phyloP scores from a whole-genome alignment of 305 asterid species.

The Fraxinus xanthoxyloides region DNA sequence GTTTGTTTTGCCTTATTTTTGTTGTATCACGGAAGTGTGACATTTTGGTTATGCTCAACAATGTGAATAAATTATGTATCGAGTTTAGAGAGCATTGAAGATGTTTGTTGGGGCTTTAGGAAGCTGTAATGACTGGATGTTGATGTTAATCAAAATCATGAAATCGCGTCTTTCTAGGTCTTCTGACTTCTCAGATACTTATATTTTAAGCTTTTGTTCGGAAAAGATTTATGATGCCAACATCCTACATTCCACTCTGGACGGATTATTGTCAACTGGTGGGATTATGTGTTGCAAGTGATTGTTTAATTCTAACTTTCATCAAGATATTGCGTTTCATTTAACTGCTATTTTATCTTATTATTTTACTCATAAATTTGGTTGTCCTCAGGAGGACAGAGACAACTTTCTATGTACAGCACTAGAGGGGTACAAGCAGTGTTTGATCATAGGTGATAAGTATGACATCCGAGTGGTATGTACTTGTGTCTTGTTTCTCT shows the following conservation, averaged over 20 bases:
- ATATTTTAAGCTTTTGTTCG: background rate
- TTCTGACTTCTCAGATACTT: constrained; percentile 6
- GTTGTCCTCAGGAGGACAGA: constrained; percentile 71
- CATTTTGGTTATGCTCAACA: background rate
- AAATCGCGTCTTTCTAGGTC: constrained; percentile 7
- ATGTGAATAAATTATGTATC: background rate
- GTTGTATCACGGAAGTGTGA: background rate
- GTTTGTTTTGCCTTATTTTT: constrained; percentile 1
- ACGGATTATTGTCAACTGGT: background rate
- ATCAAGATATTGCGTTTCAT: constrained; percentile 5
- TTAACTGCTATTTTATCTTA: constrained; percentile 3
- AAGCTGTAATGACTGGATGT: constrained; percentile 15
- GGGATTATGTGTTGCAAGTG: background rate
- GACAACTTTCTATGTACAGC: constrained; percentile 82
- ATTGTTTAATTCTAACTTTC: constrained; percentile 4
- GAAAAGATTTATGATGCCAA: background rate
- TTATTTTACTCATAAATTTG: constrained; percentile 21
- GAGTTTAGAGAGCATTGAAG: constrained; percentile 17
- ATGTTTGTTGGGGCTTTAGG: constrained; percentile 3
- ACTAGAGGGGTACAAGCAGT: constrained; percentile 74
- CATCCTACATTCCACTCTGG: background rate
- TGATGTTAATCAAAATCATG: constrained; percentile 8
- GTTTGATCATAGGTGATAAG: constrained; percentile 90
- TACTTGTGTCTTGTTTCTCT: constrained; percentile 16
- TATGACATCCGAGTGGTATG: constrained; percentile 94